phyloP scores from a whole-genome alignment of 495 filamentous ascomycete species.

The Xylaria venustula region DNA sequence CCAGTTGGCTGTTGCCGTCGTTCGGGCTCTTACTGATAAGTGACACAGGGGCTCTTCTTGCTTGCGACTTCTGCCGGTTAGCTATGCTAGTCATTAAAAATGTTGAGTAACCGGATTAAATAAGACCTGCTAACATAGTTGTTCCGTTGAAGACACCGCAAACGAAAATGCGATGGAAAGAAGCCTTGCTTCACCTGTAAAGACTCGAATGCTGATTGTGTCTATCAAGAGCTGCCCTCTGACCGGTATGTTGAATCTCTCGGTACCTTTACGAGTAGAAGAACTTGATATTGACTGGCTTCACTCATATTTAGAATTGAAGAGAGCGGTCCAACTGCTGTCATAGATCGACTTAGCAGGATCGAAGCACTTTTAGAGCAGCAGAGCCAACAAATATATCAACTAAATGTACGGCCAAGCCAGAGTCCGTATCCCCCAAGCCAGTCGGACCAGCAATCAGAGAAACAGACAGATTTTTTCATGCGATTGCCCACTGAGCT shows the following conservation, averaged over 20 bases:
- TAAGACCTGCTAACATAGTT: background rate
- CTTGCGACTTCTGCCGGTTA: conserved; percentile 36
- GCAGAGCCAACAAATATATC: conserved; percentile 32
- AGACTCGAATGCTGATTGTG: conserved; percentile 35
- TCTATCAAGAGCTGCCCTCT: conserved; percentile 34
- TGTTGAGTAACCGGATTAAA: background rate
- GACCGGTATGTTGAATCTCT: conserved; percentile 22
- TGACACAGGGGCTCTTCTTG: conserved; percentile 30
- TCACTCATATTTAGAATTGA: conserved; percentile 27
- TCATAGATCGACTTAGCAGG: conserved; percentile 31
- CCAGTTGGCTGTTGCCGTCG: background rate
- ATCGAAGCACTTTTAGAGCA: conserved; percentile 35
- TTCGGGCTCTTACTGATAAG: conserved; percentile 14
- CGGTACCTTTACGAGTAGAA: background rate
- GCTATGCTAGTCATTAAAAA: background rate
- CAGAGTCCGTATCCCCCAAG: conserved; percentile 27
- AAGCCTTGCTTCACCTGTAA: conserved; percentile 33
- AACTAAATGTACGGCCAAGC: conserved; percentile 23
- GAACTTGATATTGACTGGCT: too few relatives aligned
- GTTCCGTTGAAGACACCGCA: conserved; percentile 26
- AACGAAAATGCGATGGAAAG: conserved; percentile 35
- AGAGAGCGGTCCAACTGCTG: conserved; percentile 27
- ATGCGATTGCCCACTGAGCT: conserved; percentile 24
- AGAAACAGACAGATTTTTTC: conserved; percentile 25
- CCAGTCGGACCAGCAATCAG: conserved; percentile 24